Percentiles rank a stretch among this genome's conserved stretches.
Conservation (phyloP, 1,139 yeast species). For the Blastobotrys aristatus region DNA sequence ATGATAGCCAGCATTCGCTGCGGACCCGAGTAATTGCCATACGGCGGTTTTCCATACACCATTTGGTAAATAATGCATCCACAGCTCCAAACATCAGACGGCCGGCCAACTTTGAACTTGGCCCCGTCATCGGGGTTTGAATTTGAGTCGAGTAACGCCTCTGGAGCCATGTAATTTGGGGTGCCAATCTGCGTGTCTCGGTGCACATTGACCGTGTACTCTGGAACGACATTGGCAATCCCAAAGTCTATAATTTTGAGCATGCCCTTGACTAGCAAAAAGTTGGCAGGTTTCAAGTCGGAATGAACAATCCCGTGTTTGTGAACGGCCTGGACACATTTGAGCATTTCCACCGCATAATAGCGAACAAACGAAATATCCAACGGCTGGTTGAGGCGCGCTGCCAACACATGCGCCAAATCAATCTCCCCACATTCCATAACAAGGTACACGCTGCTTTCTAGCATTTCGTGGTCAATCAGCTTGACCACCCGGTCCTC, state of each 20-base stretch:
- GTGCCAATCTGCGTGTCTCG: conserved; percentile 93
- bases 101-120: conserved; percentile 77
- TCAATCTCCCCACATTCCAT: conserved; percentile 98
- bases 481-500: conserved; percentile 74
- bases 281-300: conserved; percentile 93
- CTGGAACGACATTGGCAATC: conserved; percentile 90
- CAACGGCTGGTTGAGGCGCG: conserved; percentile 48
- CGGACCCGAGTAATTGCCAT: conserved; percentile 72
- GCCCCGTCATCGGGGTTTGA: neutral
- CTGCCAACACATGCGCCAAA: conserved; percentile 72
- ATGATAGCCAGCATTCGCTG: conserved; percentile 80
- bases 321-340: conserved; percentile 86
- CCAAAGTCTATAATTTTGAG: conserved; percentile 93
- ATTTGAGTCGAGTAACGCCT: conserved; percentile 68
- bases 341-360: conserved; percentile 73
- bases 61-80: conserved; percentile 95
- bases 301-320: conserved; percentile 86
- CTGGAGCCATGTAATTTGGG: conserved; percentile 98
- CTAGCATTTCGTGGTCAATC: conserved; percentile 65
- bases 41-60: conserved; percentile 92
- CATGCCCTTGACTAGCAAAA: conserved; percentile 77
- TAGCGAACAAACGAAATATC: conserved; percentile 78
- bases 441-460: conserved; percentile 61
- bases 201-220: conserved; percentile 84
- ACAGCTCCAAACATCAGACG: conserved; percentile 97